Percentiles rank a stretch among this genome's conserved stretches.
These are phyloP conservation scores for Brettanomyces naardenensis DNA, from an alignment of 805 yeast genomes.

Conservation along the genomic window DNA sequence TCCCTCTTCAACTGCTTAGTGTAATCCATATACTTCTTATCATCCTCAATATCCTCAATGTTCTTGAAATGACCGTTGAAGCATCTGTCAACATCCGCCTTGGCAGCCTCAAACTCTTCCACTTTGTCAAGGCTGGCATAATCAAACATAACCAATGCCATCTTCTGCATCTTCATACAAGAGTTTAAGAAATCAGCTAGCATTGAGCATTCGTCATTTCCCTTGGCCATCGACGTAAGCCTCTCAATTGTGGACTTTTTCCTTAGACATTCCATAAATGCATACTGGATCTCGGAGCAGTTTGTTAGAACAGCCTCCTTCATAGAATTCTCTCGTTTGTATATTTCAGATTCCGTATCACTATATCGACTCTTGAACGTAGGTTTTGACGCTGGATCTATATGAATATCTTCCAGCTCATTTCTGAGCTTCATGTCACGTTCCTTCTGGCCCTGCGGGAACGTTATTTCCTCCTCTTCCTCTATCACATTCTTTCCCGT, in stretches of 20 bases:
- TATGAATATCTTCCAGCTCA: slow-evolving; percentile 2
- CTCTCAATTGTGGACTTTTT: slow-evolving; percentile 13
- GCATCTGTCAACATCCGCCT: slow-evolving; percentile 20
- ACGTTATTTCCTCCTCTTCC: slow-evolving; percentile 1
- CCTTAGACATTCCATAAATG: slow-evolving; percentile 21
- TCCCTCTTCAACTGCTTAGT: slow-evolving; percentile 20
- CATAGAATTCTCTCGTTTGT: slow-evolving; percentile 20
- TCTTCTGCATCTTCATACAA: slow-evolving; percentile 24
- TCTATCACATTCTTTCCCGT: slow-evolving; percentile 4
- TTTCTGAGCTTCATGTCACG: not conserved
- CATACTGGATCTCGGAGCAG: slow-evolving; percentile 27
- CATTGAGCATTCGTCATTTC: slow-evolving; percentile 18
- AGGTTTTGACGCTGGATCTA: slow-evolving; percentile 3
- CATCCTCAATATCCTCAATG: slow-evolving; percentile 21
- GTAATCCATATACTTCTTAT: slow-evolving; percentile 15
- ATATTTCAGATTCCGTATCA: slow-evolving; percentile 17
- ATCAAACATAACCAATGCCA: slow-evolving; percentile 25
- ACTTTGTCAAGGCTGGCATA: slow-evolving; percentile 21
- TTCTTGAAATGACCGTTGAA: slow-evolving; percentile 21
- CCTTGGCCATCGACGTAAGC: slow-evolving; percentile 9
- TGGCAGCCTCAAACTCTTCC: slow-evolving; percentile 23
- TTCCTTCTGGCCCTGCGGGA: slow-evolving; percentile 3
- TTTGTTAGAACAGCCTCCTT: slow-evolving; percentile 24
- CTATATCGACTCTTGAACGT: slow-evolving; percentile 7
- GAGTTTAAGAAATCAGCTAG: slow-evolving; percentile 23